Base-by-base conservation (phyloP, 2,329 filamentous ascomycete species). In the Ilyonectria destructans region DNA sequence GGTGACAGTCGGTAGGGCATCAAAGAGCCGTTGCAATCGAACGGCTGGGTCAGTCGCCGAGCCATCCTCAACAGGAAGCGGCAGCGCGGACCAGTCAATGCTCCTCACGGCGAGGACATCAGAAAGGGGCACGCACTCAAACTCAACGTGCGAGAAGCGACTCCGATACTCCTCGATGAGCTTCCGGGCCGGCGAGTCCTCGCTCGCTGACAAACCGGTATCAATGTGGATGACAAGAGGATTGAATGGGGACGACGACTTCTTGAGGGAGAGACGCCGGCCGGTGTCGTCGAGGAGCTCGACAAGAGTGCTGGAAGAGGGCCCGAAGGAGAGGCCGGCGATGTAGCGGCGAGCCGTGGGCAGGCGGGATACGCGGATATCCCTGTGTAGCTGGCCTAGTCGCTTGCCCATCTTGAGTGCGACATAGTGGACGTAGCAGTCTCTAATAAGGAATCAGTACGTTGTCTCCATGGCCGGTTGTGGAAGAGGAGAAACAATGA, bases 321-420 rank as follows among this genome's bases (percentile, higher is more conserved):
- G 85, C 1, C 96, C 96, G 75, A 94, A 91, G 0, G 95, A 97
- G 2, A 98, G 84, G 6, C 95, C 94, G 21, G 97, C 84, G 19
- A 97, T 84, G 55, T 97, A 88, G 59, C 77, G 77, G 46, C 79
- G 79, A 12, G 78, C 75, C 71, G 76, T 77, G 69, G 75, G 79
- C 65, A 79, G 77, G 61, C 77, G 71, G 54, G 78, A 75, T 69
- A 76, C 70, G 62, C 82, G 81, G 58, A 82, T 85, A 63, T 88
- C 86, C 48, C 84, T 84, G 75, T 85, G 86, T 7, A 89, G 80
- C 21, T 82, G 80, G 70, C 84, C 85, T 31, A 90, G 82, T 21
- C 95, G 93, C 81, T 96, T 96, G 73, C 94, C 88, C 68, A 91
- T 87, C 81, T 98, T 98, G 72, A 89, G 91, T 67, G 89, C 85